Base-by-base conservation (phyloP, 345 rosid species). In the Citrus sp. region DNA sequence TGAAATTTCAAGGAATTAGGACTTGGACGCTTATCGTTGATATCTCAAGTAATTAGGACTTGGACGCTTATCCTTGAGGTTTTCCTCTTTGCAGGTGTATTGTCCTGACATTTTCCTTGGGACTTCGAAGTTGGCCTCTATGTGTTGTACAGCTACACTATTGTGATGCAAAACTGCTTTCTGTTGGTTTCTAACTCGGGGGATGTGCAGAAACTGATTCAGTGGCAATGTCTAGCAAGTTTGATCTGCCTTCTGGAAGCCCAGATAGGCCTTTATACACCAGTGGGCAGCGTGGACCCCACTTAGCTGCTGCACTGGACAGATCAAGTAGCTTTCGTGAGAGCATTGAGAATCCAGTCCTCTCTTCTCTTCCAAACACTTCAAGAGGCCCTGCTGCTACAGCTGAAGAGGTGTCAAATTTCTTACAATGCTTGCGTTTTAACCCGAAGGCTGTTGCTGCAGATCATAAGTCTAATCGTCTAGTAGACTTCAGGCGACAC, bases 281-380 rank as follows among this genome's bases (percentile, higher is more conserved):
- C 76, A 76, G 87, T 75, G 97, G 93, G 77, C 91, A 86, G 83
- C 90, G 90, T 80, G 97, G 97, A 89, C 87, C 98, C 87, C 89
- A 88, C 89, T 77, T 87, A 84, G 84, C 89, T 80, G 85, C 90
- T 84, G 87, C 86, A 70, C 80, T 90, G 88, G 97, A 96, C 82
- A 92, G 95, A 89, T 91, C 98, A 18, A 85, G 94, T 80, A 92
- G 95, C 84, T 96, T 92, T 75, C 94, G 94, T 14, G 97, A 93
- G 87, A 84, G 89, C 70, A 82, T 87, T 86, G 99, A 91, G 81
- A 88, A 87, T 84, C 89, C 91, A 67, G 84, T 86, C 81, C 80
- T 89, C 37, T 80, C 95, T 82, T 90, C 98, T 88, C 88, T 88
- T 72, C 90, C 92, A 66, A 88, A 77, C 81, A 84, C 87, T 89